These are phyloP conservation scores for Mucor racemosus DNA, from an alignment of 371 early-diverging fungal genomes.

Conservation along the genomic window DNA sequence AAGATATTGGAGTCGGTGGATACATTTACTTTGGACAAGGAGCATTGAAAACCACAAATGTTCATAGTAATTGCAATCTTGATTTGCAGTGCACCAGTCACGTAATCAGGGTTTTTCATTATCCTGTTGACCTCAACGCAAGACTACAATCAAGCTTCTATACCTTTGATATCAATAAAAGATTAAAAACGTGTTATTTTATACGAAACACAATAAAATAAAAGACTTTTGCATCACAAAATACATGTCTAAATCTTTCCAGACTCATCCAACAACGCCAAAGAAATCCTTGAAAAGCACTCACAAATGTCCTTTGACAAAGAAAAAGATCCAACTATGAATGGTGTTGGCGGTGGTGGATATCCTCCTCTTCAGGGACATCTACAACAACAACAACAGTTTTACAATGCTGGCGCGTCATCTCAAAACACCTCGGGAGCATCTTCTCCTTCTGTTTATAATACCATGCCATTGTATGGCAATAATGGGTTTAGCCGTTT, in stretches of 20 bases:
- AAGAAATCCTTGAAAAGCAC: slow-evolving; percentile 4
- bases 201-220: background rate
- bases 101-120: background rate
- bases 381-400: background rate
- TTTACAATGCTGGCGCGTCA: slow-evolving; percentile 1
- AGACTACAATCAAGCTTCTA: background rate
- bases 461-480: background rate
- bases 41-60: too few species aligned
- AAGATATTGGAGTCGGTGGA: too few species aligned
- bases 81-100: background rate
- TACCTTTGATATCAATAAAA: background rate
- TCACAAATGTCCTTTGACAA: slow-evolving; percentile 9
- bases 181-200: background rate
- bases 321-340: slow-evolving; percentile 19
- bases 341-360: slow-evolving; percentile 4
- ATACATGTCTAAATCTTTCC: slow-evolving; percentile 10
- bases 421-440: slow-evolving; percentile 1
- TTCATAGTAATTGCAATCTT: too few species aligned
- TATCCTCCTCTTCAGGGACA: slow-evolving; percentile 7
- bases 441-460: slow-evolving; percentile 4
- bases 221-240: background rate
- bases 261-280: background rate
- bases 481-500: background rate
- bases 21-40: too few species aligned
- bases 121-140: background rate